Evolutionary conservation across 352 stramenopile species (phyloP).

Genomic region (Hyaloperonospora brassicae): DNA sequence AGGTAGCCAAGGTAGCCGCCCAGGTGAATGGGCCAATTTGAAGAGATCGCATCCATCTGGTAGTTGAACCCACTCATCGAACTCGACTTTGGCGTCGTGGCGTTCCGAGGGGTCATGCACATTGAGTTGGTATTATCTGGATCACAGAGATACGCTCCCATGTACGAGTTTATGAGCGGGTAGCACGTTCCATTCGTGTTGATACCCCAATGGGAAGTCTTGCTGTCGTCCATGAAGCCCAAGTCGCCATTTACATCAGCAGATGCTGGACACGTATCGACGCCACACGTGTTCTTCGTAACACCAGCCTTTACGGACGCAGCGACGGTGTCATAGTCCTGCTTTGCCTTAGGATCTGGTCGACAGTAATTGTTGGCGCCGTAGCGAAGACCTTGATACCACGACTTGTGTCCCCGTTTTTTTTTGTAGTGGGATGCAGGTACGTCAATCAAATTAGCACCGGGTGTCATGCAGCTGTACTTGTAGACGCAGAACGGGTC

Average conservation of each 20-base stretch:
- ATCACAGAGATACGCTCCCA: constrained; percentile 46
- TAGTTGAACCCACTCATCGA: constrained; percentile 38
- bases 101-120: constrained; percentile 22
- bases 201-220: constrained; percentile 37
- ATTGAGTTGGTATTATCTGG: constrained; percentile 34
- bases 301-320: constrained; percentile 26
- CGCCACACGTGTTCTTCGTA: constrained; percentile 39
- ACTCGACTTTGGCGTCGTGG: constrained; percentile 8
- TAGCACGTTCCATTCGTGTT: constrained; percentile 62
- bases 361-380: constrained; percentile 45
- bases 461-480: constrained; percentile 40
- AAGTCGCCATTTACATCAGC: constrained; percentile 48
- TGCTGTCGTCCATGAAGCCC: constrained; percentile 25
- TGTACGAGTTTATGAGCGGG: constrained; percentile 53
- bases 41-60: constrained; percentile 91
- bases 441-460: constrained; percentile 44
- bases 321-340: constrained; percentile 39
- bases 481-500: constrained; percentile 40
- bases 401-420: constrained; percentile 37
- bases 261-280: constrained; percentile 34
- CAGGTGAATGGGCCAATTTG: constrained; percentile 81
- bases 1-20: constrained; percentile 75
- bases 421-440: constrained; percentile 33
- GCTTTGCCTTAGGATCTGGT: constrained; percentile 21
- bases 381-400: constrained; percentile 51